phyloP scores from a whole-genome alignment of 2,329 filamentous ascomycete genomes.

The Ophiosphaerella narmari region DNA sequence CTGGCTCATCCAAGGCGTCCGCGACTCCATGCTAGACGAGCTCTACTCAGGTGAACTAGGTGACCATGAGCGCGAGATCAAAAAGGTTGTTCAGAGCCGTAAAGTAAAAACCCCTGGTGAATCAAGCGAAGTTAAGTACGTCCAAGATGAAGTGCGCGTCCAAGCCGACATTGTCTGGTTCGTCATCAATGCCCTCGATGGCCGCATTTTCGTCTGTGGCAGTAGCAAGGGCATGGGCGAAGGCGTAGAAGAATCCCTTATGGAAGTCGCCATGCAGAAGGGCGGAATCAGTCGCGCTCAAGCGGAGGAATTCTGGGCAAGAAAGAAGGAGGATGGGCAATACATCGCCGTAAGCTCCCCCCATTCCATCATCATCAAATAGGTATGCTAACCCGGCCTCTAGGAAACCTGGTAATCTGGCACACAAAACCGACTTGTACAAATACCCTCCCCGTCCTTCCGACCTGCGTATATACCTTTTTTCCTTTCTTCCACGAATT shows the following conservation, averaged over 20 bases:
- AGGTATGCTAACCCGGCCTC: not conserved
- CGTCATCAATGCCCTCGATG: conserved; percentile 94
- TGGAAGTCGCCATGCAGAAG: conserved; percentile 92
- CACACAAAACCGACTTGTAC: not conserved
- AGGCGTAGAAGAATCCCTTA: conserved; percentile 83
- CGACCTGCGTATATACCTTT: too few relatives aligned
- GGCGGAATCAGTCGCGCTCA: conserved; percentile 83
- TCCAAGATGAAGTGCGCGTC: conserved; percentile 89
- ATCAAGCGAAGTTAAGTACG: conserved; percentile 77
- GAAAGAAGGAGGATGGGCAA: conserved; percentile 90
- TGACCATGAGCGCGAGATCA: conserved; percentile 56
- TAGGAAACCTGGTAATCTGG: conserved; percentile 9
- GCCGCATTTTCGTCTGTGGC: conserved; percentile 93
- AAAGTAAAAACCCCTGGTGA: conserved; percentile 46
- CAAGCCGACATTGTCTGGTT: conserved; percentile 99
- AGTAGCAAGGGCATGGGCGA: conserved; percentile 97
- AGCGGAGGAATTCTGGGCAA: conserved; percentile 83
- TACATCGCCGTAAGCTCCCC: conserved; percentile 75
- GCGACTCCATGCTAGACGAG: conserved; percentile 93
- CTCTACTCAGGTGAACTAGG: conserved; percentile 97
- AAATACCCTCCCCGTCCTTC: not conserved
- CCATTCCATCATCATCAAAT: not conserved
- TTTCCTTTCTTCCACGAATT: too few relatives aligned
- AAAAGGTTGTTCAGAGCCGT: conserved; percentile 58
- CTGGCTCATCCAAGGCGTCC: conserved; percentile 91